Conservation (phyloP, 495 filamentous ascomycete genomes). For the Podospora australis region DNA sequence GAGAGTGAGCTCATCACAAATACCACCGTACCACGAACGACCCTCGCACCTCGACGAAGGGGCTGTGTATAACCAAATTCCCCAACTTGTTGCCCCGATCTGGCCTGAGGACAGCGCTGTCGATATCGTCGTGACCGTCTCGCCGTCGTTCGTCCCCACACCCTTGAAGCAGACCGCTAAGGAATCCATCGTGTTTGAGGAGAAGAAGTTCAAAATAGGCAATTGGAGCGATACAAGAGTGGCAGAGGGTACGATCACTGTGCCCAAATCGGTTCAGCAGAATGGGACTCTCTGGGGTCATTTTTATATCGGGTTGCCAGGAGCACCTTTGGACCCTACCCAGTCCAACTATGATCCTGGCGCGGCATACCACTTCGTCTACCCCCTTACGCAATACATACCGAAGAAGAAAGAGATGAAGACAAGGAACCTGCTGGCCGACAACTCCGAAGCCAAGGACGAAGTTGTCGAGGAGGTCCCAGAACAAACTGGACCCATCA, state of each 20-base stretch:
- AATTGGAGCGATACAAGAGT: conserved; percentile 74
- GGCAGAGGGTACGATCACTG: conserved; percentile 66
- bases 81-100: conserved; percentile 75
- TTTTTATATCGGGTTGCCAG: conserved; percentile 76
- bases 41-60: conserved; percentile 52
- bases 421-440: conserved; percentile 79
- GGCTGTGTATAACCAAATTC: conserved; percentile 62
- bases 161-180: conserved; percentile 53
- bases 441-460: conserved; percentile 42
- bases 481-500: conserved; percentile 54
- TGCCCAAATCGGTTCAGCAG: conserved; percentile 75
- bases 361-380: conserved; percentile 74
- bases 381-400: conserved; percentile 81
- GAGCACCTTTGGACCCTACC: conserved; percentile 66
- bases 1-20: conserved; percentile 39
- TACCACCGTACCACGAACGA: conserved; percentile 62
- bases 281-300: conserved; percentile 94
- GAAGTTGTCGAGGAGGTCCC: conserved; percentile 39
- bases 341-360: conserved; percentile 61
- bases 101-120: conserved; percentile 73
- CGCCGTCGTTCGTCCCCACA: conserved; percentile 62
- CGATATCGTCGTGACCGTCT: conserved; percentile 82
- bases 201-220: conserved; percentile 74
- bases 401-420: conserved; percentile 87
- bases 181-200: conserved; percentile 61